A percentile compares a stretch with the other conserved stretches of the same genome.
Conservation (phyloP, 768 basidiomycete species). For the Termitomyces sp. region DNA sequence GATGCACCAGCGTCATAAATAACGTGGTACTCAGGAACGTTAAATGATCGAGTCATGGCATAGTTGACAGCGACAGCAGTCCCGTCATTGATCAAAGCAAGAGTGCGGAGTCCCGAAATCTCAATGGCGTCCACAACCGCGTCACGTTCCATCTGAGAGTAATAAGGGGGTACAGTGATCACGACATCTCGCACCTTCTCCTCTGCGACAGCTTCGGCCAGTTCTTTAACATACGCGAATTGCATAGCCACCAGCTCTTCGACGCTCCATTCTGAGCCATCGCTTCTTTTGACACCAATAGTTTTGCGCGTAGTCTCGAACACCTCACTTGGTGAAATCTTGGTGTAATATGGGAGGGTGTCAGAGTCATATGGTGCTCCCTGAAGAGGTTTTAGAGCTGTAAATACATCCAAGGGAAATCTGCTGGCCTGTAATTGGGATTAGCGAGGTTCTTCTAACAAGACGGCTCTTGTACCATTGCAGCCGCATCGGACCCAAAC, state of each 20-base stretch:
- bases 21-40: constrained; percentile 75
- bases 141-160: constrained; percentile 85
- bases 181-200: constrained; percentile 83
- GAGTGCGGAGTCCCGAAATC: constrained; percentile 76
- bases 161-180: constrained; percentile 87
- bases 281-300: constrained; percentile 50
- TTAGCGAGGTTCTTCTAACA: background rate
- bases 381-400: constrained; percentile 79
- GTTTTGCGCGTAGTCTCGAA: constrained; percentile 54
- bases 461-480: constrained; percentile 54
- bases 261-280: constrained; percentile 66
- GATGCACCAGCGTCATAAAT: constrained; percentile 94
- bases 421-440: constrained; percentile 65
- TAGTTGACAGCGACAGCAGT: constrained; percentile 96
- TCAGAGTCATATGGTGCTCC: constrained; percentile 61
- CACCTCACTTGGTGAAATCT: constrained; percentile 49
- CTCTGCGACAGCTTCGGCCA: constrained; percentile 71
- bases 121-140: constrained; percentile 91
- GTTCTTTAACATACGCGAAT: constrained; percentile 80
- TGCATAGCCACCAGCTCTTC: constrained; percentile 96
- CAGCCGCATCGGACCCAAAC: constrained; percentile 86
- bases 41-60: constrained; percentile 92
- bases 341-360: constrained; percentile 49
- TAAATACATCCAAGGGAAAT: constrained; percentile 85
- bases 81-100: constrained; percentile 89